Percentiles rank a stretch among this genome's conserved stretches.
Evolutionary conservation across 495 filamentous ascomycete genomes (phyloP).

Genomic region (Apodospora peruviana): DNA sequence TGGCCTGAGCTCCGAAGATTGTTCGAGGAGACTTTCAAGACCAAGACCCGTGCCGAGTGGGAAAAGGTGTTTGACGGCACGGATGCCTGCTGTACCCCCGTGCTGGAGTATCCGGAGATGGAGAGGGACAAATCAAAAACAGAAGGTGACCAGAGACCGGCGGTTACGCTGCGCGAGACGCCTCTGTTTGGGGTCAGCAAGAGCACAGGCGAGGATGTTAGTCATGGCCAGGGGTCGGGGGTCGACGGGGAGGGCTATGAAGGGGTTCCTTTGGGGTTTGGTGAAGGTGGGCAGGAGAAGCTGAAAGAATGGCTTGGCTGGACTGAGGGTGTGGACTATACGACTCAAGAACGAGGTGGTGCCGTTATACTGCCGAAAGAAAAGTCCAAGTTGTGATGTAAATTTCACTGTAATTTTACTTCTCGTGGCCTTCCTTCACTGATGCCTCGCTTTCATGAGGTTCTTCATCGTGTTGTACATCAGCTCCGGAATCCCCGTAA

Average conservation of each 20-base stretch:
- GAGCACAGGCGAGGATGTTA: slow-evolving; percentile 7
- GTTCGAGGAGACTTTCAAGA: slow-evolving; percentile 61
- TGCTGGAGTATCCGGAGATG: slow-evolving; percentile 69
- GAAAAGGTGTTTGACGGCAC: slow-evolving; percentile 78
- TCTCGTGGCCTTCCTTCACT: no score
- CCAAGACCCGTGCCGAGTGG: slow-evolving; percentile 76
- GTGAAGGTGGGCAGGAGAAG: slow-evolving; percentile 64
- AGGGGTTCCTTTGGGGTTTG: slow-evolving; percentile 53
- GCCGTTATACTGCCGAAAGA: slow-evolving; percentile 38
- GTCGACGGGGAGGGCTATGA: slow-evolving; percentile 58
- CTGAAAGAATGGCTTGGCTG: slow-evolving; percentile 75
- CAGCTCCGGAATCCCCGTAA: slow-evolving; percentile 61
- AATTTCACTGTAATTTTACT: no score
- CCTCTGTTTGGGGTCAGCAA: slow-evolving; percentile 53
- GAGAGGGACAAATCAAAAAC: slow-evolving; percentile 42
- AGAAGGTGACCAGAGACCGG: slow-evolving; percentile 69
- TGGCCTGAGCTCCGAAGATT: slow-evolving; percentile 60
- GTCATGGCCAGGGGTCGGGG: slow-evolving; percentile 43
- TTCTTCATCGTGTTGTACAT: slow-evolving; percentile 84
- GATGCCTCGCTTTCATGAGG: slow-evolving; percentile 40
- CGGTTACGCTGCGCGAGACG: slow-evolving; percentile 62
- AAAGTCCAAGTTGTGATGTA: slow-evolving; percentile 48
- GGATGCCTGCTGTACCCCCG: slow-evolving; percentile 88
- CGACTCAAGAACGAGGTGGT: slow-evolving; percentile 47
- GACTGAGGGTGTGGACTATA: slow-evolving; percentile 64